Conservation (phyloP, 1,139 yeast species). For the Protomyces inouyei region DNA sequence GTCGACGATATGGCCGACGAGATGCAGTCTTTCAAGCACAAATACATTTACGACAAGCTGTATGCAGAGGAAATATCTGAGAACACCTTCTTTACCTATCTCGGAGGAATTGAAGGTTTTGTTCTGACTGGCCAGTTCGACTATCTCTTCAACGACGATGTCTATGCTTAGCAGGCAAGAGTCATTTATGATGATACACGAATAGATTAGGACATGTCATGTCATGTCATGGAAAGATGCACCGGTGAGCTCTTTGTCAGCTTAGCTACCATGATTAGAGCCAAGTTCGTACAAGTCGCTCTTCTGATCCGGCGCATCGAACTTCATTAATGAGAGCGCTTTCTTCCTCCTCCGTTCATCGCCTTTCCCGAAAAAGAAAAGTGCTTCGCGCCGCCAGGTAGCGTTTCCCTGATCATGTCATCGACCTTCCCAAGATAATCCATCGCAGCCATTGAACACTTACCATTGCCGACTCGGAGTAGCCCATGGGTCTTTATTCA, state of each 20-base stretch:
- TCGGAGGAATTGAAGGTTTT: constrained; percentile 9
- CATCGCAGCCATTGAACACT: constrained; percentile 66
- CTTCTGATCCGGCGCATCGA: background rate
- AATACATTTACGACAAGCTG: constrained; percentile 83
- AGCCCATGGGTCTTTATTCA: constrained; percentile 10
- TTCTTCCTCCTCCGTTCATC: background rate
- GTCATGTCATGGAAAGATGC: no score
- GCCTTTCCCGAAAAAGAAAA: background rate
- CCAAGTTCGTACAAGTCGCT: background rate
- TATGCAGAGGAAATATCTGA: constrained; percentile 84
- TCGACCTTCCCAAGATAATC: constrained; percentile 61
- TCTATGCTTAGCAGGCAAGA: background rate
- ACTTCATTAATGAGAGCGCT: background rate
- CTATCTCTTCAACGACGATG: constrained; percentile 1
- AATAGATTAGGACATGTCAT: no score
- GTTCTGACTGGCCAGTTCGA: constrained; percentile 7
- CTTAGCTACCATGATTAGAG: background rate
- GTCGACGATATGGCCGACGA: constrained; percentile 67
- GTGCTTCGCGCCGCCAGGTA: background rate
- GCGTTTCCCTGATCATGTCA: constrained; percentile 45
- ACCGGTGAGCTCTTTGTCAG: background rate
- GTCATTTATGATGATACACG: no score
- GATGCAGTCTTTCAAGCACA: constrained; percentile 60
- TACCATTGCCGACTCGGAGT: constrained; percentile 48
- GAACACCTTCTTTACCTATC: constrained; percentile 44